These are phyloP conservation scores for Trichophyton mentagrophytes DNA, from an alignment of 2,329 filamentous ascomycete genomes.

Conservation along the genomic window DNA sequence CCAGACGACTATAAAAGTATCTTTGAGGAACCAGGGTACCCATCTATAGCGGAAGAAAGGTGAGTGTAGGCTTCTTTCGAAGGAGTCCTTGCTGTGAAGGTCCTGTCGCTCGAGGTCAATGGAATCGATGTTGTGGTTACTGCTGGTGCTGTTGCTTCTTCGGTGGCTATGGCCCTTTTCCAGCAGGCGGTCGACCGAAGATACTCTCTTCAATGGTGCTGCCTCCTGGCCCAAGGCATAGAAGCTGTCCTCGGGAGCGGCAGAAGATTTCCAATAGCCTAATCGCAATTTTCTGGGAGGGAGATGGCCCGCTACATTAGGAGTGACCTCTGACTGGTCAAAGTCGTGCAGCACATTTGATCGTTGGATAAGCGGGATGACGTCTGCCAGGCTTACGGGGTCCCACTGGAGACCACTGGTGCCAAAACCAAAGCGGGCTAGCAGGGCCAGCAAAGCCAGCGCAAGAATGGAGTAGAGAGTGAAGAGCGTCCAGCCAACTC, in stretches of 20 bases:
- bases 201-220: constrained; percentile 32
- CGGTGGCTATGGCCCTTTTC: constrained; percentile 16
- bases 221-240: constrained; percentile 63
- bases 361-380: constrained; percentile 63
- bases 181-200: constrained; percentile 21
- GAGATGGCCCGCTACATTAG: constrained; percentile 35
- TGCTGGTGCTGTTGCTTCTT: constrained; percentile 10
- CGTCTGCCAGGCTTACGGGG: constrained; percentile 64
- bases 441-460: constrained; percentile 44
- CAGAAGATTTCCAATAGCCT: constrained; percentile 72
- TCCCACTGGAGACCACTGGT: constrained; percentile 78
- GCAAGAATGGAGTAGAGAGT: constrained; percentile 58
- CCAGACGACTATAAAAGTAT: constrained; percentile 52
- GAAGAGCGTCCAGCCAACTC: constrained; percentile 65
- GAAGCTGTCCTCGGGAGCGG: constrained; percentile 52
- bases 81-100: constrained; percentile 30
- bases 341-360: constrained; percentile 69
- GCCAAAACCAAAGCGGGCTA: constrained; percentile 51
- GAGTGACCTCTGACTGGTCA: constrained; percentile 51
- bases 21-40: constrained; percentile 64
- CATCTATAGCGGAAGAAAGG: constrained; percentile 49
- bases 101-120: constrained; percentile 30
- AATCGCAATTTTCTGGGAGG: constrained; percentile 53
- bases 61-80: constrained; percentile 40
- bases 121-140: constrained; percentile 9